phyloP scores from a whole-genome alignment of 2,329 filamentous ascomycete species.

The Cladorrhinum sp. region DNA sequence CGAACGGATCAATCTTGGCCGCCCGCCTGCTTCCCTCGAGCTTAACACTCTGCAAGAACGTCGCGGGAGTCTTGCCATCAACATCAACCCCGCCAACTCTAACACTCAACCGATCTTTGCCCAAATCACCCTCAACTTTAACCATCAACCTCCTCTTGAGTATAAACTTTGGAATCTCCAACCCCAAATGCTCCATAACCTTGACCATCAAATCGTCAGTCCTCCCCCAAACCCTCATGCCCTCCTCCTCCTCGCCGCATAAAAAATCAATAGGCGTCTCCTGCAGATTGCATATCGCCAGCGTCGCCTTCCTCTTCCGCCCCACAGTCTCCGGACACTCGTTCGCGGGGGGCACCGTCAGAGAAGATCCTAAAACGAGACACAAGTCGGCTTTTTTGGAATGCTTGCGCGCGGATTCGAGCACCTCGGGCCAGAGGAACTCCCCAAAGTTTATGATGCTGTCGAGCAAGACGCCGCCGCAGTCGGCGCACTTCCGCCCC shows the following conservation, averaged over 20 bases:
- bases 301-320: slow-evolving; percentile 29
- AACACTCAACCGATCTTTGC: slow-evolving; percentile 28
- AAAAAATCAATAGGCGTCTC: slow-evolving; percentile 40
- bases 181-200: slow-evolving; percentile 39
- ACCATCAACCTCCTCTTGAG: slow-evolving; percentile 36
- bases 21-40: slow-evolving; percentile 37
- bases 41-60: slow-evolving; percentile 41
- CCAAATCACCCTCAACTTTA: slow-evolving; percentile 22
- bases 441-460: slow-evolving; percentile 48
- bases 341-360: slow-evolving; percentile 42
- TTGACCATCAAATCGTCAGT: slow-evolving; percentile 39
- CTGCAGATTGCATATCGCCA: slow-evolving; percentile 47
- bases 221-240: slow-evolving; percentile 35
- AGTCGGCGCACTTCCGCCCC: slow-evolving; percentile 41
- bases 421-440: slow-evolving; percentile 30
- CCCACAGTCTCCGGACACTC: slow-evolving; percentile 39
- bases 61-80: slow-evolving; percentile 38
- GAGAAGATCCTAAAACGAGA: slow-evolving; percentile 44
- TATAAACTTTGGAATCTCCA: slow-evolving; percentile 38
- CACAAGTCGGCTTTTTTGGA: slow-evolving; percentile 43
- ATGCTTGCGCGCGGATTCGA: slow-evolving; percentile 36
- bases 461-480: slow-evolving; percentile 39
- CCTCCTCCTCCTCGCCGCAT: slow-evolving; percentile 6
- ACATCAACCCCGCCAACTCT: slow-evolving; percentile 37
- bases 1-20: slow-evolving; percentile 37